Percentiles rank a stretch among this genome's conserved stretches.
Conservation (phyloP, 2,329 filamentous ascomycete species). For the Talaromyces marneffei region DNA sequence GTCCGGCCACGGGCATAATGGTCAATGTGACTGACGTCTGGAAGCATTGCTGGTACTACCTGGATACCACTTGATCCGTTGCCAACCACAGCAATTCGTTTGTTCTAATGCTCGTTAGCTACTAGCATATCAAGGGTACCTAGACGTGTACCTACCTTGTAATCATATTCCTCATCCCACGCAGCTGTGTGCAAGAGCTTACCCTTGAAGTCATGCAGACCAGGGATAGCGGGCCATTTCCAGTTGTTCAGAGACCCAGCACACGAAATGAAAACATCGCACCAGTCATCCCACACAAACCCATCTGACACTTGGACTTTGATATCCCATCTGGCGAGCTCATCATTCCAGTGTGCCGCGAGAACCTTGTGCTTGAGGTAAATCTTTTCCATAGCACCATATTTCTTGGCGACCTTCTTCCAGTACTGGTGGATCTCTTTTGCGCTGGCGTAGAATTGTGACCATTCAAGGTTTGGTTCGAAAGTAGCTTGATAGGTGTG, state of each 20-base stretch:
- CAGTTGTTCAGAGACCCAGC: constrained; percentile 30
- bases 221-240: constrained; percentile 41
- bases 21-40: constrained; percentile 15
- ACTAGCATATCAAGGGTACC: not conserved
- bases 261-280: constrained; percentile 24
- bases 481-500: constrained; percentile 15
- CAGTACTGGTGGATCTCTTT: constrained; percentile 27
- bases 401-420: constrained; percentile 21
- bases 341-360: constrained; percentile 25
- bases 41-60: constrained; percentile 28
- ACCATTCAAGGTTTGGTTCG: constrained; percentile 16
- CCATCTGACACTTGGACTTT: constrained; percentile 16
- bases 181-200: constrained; percentile 35
- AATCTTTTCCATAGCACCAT: constrained; percentile 24
- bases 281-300: constrained; percentile 16
- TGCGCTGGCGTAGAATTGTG: constrained; percentile 21
- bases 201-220: constrained; percentile 40
- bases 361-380: constrained; percentile 23
- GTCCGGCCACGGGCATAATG: constrained; percentile 14
- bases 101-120: constrained; percentile 16
- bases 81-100: constrained; percentile 25
- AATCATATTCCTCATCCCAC: constrained; percentile 30
- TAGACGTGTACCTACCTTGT: constrained; percentile 10
- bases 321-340: constrained; percentile 25
- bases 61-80: constrained; percentile 29